These are phyloP conservation scores for Nectriaceae sp. DNA, from an alignment of 2,329 filamentous ascomycete genomes.

Conservation along the genomic window DNA sequence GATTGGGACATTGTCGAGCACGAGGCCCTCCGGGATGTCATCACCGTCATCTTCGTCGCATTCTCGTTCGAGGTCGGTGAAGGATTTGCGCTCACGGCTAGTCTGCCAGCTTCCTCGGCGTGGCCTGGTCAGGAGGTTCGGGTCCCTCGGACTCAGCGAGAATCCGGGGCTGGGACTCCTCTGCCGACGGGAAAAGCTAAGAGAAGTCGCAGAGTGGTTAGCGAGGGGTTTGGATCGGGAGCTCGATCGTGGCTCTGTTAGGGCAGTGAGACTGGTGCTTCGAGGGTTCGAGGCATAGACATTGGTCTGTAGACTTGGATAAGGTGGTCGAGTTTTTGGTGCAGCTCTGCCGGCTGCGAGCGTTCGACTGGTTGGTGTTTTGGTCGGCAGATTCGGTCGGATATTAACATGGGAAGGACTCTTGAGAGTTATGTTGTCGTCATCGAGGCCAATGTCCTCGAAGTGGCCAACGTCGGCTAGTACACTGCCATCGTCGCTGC, in stretches of 20 bases:
- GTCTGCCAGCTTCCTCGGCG: constrained; percentile 74
- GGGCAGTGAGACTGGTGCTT: constrained; percentile 47
- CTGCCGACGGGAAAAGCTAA: constrained; percentile 41
- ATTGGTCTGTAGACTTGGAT: constrained; percentile 48
- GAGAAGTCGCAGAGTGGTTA: constrained; percentile 38
- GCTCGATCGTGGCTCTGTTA: constrained; percentile 37
- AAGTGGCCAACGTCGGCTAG: constrained; percentile 79
- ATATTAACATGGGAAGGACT: constrained; percentile 47
- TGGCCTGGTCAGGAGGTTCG: constrained; percentile 40
- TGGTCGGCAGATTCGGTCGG: constrained; percentile 31
- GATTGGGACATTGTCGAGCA: constrained; percentile 81
- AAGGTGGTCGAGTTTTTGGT: constrained; percentile 42
- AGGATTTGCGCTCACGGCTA: constrained; percentile 63
- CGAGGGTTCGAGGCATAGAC: constrained; percentile 51
- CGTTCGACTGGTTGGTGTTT: constrained; percentile 30
- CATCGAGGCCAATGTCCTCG: constrained; percentile 88
- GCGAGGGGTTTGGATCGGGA: constrained; percentile 26
- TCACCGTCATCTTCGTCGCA: constrained; percentile 75
- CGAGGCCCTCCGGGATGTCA: constrained; percentile 76
- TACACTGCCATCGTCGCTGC: constrained; percentile 70
- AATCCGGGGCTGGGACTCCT: constrained; percentile 55
- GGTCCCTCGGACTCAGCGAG: constrained; percentile 47
- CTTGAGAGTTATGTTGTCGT: constrained; percentile 55
- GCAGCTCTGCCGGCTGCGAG: constrained; percentile 32
- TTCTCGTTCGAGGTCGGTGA: constrained; percentile 72